These are phyloP conservation scores for Cordyceps cateniannulata DNA, from an alignment of 2,329 filamentous ascomycete genomes.

Conservation along the genomic window DNA sequence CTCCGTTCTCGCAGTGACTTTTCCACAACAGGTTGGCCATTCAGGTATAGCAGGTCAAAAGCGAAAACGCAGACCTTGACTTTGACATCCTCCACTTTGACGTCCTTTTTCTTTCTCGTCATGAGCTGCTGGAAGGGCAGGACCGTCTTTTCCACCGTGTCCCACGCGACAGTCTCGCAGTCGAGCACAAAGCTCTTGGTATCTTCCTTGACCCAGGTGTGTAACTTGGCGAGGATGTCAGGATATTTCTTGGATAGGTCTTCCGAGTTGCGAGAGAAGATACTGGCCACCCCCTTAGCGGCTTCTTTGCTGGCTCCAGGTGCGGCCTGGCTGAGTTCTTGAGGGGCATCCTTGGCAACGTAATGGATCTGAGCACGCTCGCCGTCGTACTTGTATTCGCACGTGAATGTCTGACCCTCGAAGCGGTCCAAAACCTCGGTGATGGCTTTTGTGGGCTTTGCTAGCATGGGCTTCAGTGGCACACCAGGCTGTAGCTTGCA, in stretches of 20 bases:
- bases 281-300: slow-evolving; percentile 72
- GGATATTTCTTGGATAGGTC: slow-evolving; percentile 97
- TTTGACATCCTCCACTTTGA: slow-evolving; percentile 90
- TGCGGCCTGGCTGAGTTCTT: slow-evolving; percentile 59
- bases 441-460: slow-evolving; percentile 96
- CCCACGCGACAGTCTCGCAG: slow-evolving; percentile 97
- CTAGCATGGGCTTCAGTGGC: slow-evolving; percentile 95
- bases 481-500: slow-evolving; percentile 93
- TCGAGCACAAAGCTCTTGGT: slow-evolving; percentile 97
- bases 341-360: slow-evolving; percentile 70
- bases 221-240: slow-evolving; percentile 82
- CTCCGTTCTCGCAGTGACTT: slow-evolving; percentile 80
- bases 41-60: slow-evolving; percentile 89
- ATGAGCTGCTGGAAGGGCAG: slow-evolving; percentile 96
- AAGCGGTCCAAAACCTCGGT: slow-evolving; percentile 96
- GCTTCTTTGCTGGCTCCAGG: slow-evolving; percentile 57
- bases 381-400: slow-evolving; percentile 98
- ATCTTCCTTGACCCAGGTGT: slow-evolving; percentile 80
- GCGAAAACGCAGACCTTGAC: slow-evolving; percentile 97
- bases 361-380: slow-evolving; percentile 99
- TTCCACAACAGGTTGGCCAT: slow-evolving; percentile 83
- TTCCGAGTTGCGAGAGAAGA: slow-evolving; percentile 96
- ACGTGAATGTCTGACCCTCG: slow-evolving; percentile 90
- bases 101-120: slow-evolving; percentile 96
- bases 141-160: slow-evolving; percentile 89